Evolutionary conservation across 1,139 yeast species (phyloP), one percentile per base, ranked within the genome.

Genomic region (Saccharomyces hybrid): DNA sequence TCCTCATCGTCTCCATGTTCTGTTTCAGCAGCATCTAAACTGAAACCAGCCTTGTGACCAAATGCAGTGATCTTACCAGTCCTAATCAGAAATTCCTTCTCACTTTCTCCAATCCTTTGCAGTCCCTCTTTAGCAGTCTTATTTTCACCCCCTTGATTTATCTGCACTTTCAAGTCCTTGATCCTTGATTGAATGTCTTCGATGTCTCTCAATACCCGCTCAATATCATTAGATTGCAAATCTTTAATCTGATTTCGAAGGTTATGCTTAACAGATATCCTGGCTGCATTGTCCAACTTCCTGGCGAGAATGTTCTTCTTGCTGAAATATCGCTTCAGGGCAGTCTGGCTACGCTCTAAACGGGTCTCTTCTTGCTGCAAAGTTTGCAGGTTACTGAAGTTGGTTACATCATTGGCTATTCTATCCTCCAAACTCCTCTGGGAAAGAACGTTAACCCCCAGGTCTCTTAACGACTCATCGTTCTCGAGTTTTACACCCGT

Each of bases 41-140:
- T 69, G 59, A 88, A 88, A 5, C 79, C 81, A 42, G 78, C 76
- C 19, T 82, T 75, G 47, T 82, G 82, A 9, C 97, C 96, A 74
- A 93, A 93, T 0, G 99, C 99, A 0, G 99, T 93, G 55, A 90
- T 83, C 67, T 89, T 85, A 46, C 99, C 99, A 0, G 91, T 91
- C 59, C 99, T 76, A 0, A 93, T 80, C 58, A 93, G 75, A 66
- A 73, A 93, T 53, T 91, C 98, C 55, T 81, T 81, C 62, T 87
- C 88, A 0, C 88, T 72, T 66, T 93, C 99, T 25, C 81, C 87
- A 0, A 86, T 81, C 5, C 80, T 73, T 56, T 72, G 67, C 5
- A 16, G 9, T 11, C 68, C 76, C 16, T 69, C 69, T 1, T 61
- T 60, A 1, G 49, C 7, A 14, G 56, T 62, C 0, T 48, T 48